These are phyloP conservation scores for Vaccinium corymbosum DNA, from an alignment of 148 eudicot species.

Conservation along the genomic window DNA sequence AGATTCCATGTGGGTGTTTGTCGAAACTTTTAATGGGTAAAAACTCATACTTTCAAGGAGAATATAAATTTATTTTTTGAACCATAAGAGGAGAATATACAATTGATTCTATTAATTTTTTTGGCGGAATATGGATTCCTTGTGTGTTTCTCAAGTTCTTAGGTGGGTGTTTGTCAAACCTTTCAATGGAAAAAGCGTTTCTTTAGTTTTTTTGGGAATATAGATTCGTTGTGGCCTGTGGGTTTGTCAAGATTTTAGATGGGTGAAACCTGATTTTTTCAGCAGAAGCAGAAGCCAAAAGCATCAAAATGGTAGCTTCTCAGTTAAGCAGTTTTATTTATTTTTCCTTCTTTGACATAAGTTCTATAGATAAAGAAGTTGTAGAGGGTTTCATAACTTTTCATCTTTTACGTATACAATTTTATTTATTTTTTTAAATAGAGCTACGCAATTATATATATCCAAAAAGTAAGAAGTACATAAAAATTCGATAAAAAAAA, in stretches of 20 bases:
- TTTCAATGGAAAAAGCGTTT: too few relatives aligned
- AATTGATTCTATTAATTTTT: not conserved
- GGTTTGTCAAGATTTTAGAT: not conserved
- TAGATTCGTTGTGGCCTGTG: not conserved
- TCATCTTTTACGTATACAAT: too few relatives aligned
- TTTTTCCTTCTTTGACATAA: not conserved
- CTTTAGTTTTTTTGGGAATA: not conserved
- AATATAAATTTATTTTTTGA: not conserved
- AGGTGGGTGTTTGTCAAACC: not conserved
- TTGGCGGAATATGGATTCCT: not conserved
- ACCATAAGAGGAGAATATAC: not conserved
- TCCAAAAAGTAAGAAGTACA: too few relatives aligned
- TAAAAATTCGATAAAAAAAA: too few relatives aligned
- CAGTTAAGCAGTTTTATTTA: not conserved
- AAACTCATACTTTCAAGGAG: not conserved
- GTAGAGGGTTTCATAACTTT: too few relatives aligned
- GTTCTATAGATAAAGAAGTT: too few relatives aligned
- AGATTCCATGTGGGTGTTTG: not conserved
- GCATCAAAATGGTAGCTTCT: not conserved
- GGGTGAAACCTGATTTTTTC: not conserved
- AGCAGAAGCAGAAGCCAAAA: not conserved
- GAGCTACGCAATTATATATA: too few relatives aligned
- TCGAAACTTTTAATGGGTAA: not conserved
- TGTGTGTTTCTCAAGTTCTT: not conserved
- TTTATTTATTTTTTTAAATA: too few relatives aligned